A percentile compares a stretch with the other conserved stretches of the same genome.
Conservation (phyloP, 129 eudicot genomes). For the Rutidosis leptorrhynchoides region DNA sequence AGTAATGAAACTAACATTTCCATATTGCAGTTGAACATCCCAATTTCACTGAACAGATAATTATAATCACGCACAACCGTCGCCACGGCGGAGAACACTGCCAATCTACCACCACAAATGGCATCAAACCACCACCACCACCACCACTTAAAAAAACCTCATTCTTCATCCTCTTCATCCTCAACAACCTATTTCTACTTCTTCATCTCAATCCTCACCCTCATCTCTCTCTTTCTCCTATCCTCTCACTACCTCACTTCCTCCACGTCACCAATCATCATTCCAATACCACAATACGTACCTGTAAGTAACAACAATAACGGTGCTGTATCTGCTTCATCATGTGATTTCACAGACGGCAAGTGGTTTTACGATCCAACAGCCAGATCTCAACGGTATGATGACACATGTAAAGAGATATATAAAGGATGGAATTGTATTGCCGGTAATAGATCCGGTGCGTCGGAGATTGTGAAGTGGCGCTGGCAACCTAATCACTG, state of each 20-base stretch:
- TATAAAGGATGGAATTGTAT: conserved; percentile 93
- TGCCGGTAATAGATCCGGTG: conserved; percentile 64
- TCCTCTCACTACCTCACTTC: conserved; percentile 50
- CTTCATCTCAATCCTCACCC: conserved; percentile 48
- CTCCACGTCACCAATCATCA: conserved; percentile 10
- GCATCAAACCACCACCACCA: conserved; percentile 45
- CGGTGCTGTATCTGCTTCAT: conserved; percentile 14
- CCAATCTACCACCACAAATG: conserved; percentile 40
- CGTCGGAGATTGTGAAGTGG: conserved; percentile 70
- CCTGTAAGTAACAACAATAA: background rate
- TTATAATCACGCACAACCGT: background rate
- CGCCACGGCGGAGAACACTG: conserved; percentile 14
- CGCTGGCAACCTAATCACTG: conserved; percentile 81
- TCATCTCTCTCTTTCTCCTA: conserved; percentile 44
- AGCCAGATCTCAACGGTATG: conserved; percentile 54
- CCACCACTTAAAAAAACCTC: conserved; percentile 32
- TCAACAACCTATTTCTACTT: conserved; percentile 40
- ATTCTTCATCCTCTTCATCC: no score
- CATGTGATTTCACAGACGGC: conserved; percentile 74
- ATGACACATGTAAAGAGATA: conserved; percentile 88
- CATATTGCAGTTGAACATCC: background rate
- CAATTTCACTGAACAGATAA: conserved; percentile 6
- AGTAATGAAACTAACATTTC: no score
- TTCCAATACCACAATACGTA: background rate
- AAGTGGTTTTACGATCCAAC: conserved; percentile 84